A percentile compares a stretch with the other conserved stretches of the same genome.
Evolutionary conservation across 2,329 filamentous ascomycete species (phyloP).

Genomic region (Trichocomaceae sp.): DNA sequence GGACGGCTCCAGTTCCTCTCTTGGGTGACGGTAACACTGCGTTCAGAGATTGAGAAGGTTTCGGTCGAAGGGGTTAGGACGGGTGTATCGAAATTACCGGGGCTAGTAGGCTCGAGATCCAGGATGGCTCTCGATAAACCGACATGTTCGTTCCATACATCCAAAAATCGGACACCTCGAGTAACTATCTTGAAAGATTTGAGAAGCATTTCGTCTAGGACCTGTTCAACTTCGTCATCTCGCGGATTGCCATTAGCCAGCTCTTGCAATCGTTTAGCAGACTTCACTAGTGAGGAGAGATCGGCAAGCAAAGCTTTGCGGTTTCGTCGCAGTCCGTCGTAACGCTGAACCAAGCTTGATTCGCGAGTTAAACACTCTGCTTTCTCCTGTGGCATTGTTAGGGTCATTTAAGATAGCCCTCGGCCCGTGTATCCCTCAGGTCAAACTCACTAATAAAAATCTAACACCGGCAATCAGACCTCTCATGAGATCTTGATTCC

Average conservation of each 20-base stretch:
- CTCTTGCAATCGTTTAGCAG: slow-evolving; percentile 77
- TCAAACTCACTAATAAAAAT: slow-evolving; percentile 67
- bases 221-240: slow-evolving; percentile 39
- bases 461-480: slow-evolving; percentile 90
- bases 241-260: slow-evolving; percentile 48
- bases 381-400: slow-evolving; percentile 57
- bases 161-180: slow-evolving; percentile 80
- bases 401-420: neutral
- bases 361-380: slow-evolving; percentile 84
- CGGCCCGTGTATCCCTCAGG: neutral
- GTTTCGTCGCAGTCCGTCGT: slow-evolving; percentile 68
- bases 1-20: slow-evolving; percentile 28
- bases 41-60: slow-evolving; percentile 24
- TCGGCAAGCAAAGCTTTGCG: slow-evolving; percentile 86
- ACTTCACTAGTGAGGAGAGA: slow-evolving; percentile 80
- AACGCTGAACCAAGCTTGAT: slow-evolving; percentile 64
- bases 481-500: slow-evolving; percentile 89
- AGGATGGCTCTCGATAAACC: slow-evolving; percentile 38
- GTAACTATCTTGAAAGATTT: slow-evolving; percentile 94
- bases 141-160: slow-evolving; percentile 64
- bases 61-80: slow-evolving; percentile 35
- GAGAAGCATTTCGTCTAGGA: slow-evolving; percentile 86
- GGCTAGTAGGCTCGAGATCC: slow-evolving; percentile 28
- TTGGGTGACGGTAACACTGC: slow-evolving; percentile 20
- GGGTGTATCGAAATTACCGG: slow-evolving; percentile 25